A percentile compares a stretch with the other conserved stretches of the same genome.
Evolutionary conservation across 345 rosid species (phyloP).

Genomic region (Salix udensis): DNA sequence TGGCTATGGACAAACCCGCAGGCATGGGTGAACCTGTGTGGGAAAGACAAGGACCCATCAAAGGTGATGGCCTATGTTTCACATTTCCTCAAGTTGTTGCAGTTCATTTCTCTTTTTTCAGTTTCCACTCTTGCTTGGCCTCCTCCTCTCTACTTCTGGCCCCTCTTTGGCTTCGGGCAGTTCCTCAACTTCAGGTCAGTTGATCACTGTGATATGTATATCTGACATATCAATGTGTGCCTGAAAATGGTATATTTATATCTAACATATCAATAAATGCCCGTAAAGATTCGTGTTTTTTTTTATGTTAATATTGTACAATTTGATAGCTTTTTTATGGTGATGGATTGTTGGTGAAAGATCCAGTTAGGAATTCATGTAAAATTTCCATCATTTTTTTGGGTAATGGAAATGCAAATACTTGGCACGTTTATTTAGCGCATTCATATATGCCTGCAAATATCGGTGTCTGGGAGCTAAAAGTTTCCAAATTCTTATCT

Average conservation of each 20-base stretch:
- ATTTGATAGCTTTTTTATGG: background rate
- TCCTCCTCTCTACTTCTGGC: slow-evolving; percentile 84
- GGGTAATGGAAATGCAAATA: background rate
- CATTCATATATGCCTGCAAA: background rate
- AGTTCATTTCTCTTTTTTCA: slow-evolving; percentile 63
- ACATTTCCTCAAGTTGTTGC: slow-evolving; percentile 68
- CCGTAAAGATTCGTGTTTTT: background rate
- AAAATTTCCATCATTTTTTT: background rate
- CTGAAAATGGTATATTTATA: no score
- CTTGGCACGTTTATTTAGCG: background rate
- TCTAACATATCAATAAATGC: background rate
- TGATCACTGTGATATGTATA: background rate
- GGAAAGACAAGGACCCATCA: slow-evolving; percentile 65
- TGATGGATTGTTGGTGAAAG: background rate
- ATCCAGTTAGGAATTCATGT: background rate
- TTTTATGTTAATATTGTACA: background rate
- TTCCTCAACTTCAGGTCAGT: slow-evolving; percentile 85
- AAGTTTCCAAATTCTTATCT: background rate
- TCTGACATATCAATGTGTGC: background rate
- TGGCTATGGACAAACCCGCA: slow-evolving; percentile 76
- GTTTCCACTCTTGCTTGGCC: slow-evolving; percentile 78
- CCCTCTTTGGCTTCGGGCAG: slow-evolving; percentile 79
- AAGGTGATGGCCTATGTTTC: slow-evolving; percentile 68
- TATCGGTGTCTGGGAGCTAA: background rate
- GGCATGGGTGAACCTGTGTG: slow-evolving; percentile 73